These are phyloP conservation scores for Exophiala xenobiotica DNA, from an alignment of 2,329 filamentous ascomycete species.

Conservation along the genomic window DNA sequence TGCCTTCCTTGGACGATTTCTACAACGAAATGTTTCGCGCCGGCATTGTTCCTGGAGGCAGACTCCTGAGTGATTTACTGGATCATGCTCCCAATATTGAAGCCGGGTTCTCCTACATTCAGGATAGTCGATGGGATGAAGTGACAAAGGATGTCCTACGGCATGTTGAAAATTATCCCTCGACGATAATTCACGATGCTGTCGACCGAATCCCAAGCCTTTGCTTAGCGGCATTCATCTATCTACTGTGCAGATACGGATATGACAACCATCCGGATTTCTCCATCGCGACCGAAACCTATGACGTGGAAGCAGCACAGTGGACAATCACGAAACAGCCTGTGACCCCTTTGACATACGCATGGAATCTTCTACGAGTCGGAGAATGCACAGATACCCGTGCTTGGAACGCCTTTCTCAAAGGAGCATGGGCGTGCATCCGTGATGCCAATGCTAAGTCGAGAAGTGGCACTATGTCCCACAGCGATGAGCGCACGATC, in stretches of 20 bases:
- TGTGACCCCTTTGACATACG: constrained; percentile 14
- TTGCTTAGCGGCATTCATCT: constrained; percentile 47
- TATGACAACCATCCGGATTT: constrained; percentile 8
- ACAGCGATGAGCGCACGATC: constrained; percentile 1
- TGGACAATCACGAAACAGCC: constrained; percentile 1
- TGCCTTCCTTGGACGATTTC: constrained; percentile 54
- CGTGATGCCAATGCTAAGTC: background rate
- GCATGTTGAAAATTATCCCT: constrained; percentile 20
- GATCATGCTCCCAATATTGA: constrained; percentile 41
- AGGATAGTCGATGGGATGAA: constrained; percentile 37
- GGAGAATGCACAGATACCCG: constrained; percentile 12
- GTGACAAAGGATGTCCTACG: constrained; percentile 30
- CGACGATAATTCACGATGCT: constrained; percentile 18
- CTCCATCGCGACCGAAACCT: background rate
- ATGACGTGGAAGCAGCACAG: background rate
- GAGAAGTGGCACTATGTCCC: background rate
- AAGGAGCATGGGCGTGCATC: constrained; percentile 10
- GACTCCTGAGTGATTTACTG: constrained; percentile 53
- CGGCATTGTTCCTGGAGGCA: constrained; percentile 43
- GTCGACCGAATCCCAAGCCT: constrained; percentile 36
- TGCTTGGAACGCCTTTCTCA: constrained; percentile 24
- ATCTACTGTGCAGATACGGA: constrained; percentile 40
- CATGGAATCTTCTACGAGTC: constrained; percentile 11
- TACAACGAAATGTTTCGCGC: constrained; percentile 50
- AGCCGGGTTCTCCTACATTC: constrained; percentile 45